Evolutionary conservation across 108 stramenopile genomes (phyloP).

Genomic region (Skeletonema marinoi): DNA sequence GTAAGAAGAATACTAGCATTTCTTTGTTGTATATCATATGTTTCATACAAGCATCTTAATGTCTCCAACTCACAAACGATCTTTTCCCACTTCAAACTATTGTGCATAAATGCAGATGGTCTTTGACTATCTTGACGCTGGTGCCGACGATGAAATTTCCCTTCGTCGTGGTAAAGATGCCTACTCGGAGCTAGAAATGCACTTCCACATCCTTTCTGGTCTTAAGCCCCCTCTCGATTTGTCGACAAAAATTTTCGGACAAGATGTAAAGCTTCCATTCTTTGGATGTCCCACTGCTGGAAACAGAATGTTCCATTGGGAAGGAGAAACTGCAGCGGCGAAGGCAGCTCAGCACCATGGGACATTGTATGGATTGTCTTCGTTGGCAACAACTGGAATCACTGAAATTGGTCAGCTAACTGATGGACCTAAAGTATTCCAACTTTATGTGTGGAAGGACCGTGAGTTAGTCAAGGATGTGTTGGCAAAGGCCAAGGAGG

Average conservation of each 20-base stretch:
- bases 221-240: constrained; percentile 89
- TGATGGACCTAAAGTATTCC: constrained; percentile 90
- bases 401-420: constrained; percentile 76
- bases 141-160: constrained; percentile 90
- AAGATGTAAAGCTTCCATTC: constrained; percentile 84
- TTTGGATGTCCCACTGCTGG: constrained; percentile 93
- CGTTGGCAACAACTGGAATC: constrained; percentile 87
- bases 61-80: background rate
- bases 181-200: constrained; percentile 90
- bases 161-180: constrained; percentile 91
- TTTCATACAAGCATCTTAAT: background rate
- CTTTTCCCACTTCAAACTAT: background rate
- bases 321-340: constrained; percentile 92
- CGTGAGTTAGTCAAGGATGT: constrained; percentile 93
- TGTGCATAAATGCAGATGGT: constrained; percentile 93
- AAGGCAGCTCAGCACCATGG: constrained; percentile 85
- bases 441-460: constrained; percentile 98
- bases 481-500: constrained; percentile 91
- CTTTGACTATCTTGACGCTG: constrained; percentile 92
- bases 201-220: constrained; percentile 89
- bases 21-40: background rate
- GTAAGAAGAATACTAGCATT: constrained; percentile 40
- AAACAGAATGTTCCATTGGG: constrained; percentile 94
- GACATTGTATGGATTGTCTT: constrained; percentile 86
- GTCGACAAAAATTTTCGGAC: constrained; percentile 83